Evolutionary conservation across 2,329 filamentous ascomycete species (phyloP).

Genomic region (Sclerotinia nivalis): DNA sequence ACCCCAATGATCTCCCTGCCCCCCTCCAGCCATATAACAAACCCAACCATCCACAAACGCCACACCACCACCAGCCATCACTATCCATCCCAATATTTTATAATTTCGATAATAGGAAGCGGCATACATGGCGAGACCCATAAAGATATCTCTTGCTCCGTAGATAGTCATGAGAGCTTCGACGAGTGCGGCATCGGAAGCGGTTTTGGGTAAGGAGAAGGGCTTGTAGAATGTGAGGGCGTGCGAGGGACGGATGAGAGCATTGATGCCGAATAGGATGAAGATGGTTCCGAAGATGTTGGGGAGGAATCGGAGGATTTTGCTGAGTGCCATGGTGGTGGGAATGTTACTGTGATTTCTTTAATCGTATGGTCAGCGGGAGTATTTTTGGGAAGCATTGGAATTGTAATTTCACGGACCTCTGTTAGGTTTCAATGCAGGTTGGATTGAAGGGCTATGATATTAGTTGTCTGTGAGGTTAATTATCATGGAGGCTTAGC

Average conservation of each 20-base stretch:
- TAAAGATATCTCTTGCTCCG: slow-evolving; percentile 52
- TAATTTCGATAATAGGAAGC: slow-evolving; percentile 45
- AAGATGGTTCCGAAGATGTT: slow-evolving; percentile 25
- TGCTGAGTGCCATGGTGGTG: background rate
- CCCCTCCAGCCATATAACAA: slow-evolving; percentile 44
- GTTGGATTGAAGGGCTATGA: background rate
- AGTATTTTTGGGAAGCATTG: background rate
- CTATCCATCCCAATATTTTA: slow-evolving; percentile 46
- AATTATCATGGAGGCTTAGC: background rate
- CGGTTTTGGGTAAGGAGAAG: background rate
- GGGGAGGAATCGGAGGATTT: slow-evolving; percentile 17
- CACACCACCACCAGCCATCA: slow-evolving; percentile 46
- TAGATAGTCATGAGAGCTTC: slow-evolving; percentile 50
- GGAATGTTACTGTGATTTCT: background rate
- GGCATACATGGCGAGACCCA: slow-evolving; percentile 46
- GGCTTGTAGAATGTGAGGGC: slow-evolving; percentile 45
- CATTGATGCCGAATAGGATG: slow-evolving; percentile 45
- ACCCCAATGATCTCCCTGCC: slow-evolving; percentile 50
- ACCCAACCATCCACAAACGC: slow-evolving; percentile 50
- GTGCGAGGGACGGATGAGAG: slow-evolving; percentile 35
- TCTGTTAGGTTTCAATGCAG: background rate
- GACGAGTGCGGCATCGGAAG: slow-evolving; percentile 39
- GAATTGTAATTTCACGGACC: background rate
- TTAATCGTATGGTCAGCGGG: background rate
- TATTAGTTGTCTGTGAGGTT: background rate